A percentile compares a stretch with the other conserved stretches of the same genome.
Conservation (phyloP, 2,329 filamentous ascomycete species). For the Dactylellina drechsleri region DNA sequence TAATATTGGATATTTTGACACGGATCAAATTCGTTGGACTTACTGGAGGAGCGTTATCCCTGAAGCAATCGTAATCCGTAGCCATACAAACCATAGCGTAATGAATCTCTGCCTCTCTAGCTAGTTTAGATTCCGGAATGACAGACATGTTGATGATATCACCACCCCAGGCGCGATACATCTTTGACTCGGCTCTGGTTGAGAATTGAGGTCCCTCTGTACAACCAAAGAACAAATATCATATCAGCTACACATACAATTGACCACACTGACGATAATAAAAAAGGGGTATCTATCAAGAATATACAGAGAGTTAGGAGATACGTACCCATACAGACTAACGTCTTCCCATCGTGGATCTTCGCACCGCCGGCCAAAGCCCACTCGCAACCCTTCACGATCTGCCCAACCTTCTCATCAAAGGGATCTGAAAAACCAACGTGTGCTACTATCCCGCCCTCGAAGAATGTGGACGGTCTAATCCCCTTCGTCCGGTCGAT, state of each 20-base stretch:
- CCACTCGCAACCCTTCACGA: constrained; percentile 72
- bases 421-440: constrained; percentile 97
- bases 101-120: constrained; percentile 91
- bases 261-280: too few relatives aligned
- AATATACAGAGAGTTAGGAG: constrained; percentile 14
- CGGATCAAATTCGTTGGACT: not conserved
- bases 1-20: not conserved
- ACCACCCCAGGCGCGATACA: constrained; percentile 94
- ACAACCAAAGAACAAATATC: not conserved
- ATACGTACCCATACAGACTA: constrained; percentile 87
- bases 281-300: not conserved
- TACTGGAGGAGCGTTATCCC: constrained; percentile 64
- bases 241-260: too few relatives aligned
- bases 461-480: constrained; percentile 97
- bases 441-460: constrained; percentile 89
- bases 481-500: constrained; percentile 92
- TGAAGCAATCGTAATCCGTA: constrained; percentile 95
- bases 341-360: constrained; percentile 82
- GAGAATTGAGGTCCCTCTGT: constrained; percentile 97
- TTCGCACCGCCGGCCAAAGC: constrained; percentile 84
- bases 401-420: constrained; percentile 96
- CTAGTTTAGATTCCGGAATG: constrained; percentile 94
- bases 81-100: constrained; percentile 99
- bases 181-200: constrained; percentile 91
- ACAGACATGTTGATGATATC: constrained; percentile 98